phyloP scores from a whole-genome alignment of 73 alveolate genomes.

The Strombidium stylifer region DNA sequence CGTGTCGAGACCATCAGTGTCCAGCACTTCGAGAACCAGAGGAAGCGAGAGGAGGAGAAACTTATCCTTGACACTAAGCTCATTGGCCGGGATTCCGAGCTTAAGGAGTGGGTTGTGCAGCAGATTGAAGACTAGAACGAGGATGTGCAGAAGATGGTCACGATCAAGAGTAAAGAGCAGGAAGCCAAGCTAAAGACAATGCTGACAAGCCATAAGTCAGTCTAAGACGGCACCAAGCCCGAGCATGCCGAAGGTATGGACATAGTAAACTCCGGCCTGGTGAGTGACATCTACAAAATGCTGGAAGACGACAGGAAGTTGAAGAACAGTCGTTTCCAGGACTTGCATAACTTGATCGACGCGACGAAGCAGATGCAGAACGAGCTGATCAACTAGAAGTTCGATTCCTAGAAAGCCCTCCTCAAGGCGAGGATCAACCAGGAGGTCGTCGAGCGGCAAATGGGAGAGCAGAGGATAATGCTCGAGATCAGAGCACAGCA shows the following conservation, averaged over 20 bases:
- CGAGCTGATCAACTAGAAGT: conserved; percentile 54
- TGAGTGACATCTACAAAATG: no score
- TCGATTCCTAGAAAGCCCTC: conserved; percentile 57
- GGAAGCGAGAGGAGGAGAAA: conserved; percentile 28
- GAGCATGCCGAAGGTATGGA: no score
- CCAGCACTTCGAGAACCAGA: conserved; percentile 27
- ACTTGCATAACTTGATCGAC: conserved; percentile 33
- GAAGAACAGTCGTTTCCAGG: conserved; percentile 34
- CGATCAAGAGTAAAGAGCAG: conserved; percentile 12
- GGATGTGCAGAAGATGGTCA: conserved; percentile 17
- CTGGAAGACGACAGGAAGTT: conserved; percentile 38
- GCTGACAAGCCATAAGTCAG: conserved; percentile 1
- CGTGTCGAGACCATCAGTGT: conserved; percentile 8
- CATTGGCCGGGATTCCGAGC: neutral
- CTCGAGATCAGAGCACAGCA: neutral
- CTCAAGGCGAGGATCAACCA: conserved; percentile 45
- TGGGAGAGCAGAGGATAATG: conserved; percentile 42
- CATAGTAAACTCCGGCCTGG: no score
- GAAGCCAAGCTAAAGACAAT: conserved; percentile 13
- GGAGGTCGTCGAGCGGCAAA: conserved; percentile 58
- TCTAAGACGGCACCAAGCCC: no score
- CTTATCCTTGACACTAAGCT: conserved; percentile 9
- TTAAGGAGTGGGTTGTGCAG: conserved; percentile 32
- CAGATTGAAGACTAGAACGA: conserved; percentile 14
- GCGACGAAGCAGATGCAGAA: conserved; percentile 37